A percentile compares a stretch with the other conserved stretches of the same genome.
Evolutionary conservation across 2,329 filamentous ascomycete genomes (phyloP).

Genomic region (Magnaporthales sp.): DNA sequence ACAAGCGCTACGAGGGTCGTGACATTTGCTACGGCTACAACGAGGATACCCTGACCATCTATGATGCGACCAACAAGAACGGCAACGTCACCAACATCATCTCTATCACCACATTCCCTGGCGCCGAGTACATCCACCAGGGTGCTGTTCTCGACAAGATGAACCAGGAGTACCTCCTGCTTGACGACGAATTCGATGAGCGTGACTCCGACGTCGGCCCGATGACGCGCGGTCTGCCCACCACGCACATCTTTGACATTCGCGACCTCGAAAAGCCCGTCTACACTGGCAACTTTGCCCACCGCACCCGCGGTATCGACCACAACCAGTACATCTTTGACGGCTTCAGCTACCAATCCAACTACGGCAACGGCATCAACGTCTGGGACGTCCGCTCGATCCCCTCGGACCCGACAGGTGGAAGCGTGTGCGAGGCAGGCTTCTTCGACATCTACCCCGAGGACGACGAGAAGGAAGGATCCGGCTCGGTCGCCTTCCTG

Average conservation of each 20-base stretch:
- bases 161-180: slow-evolving; percentile 33
- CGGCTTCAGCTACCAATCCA: slow-evolving; percentile 32
- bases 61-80: neutral
- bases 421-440: slow-evolving; percentile 29
- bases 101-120: slow-evolving; percentile 44
- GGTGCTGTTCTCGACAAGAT: slow-evolving; percentile 37
- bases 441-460: slow-evolving; percentile 40
- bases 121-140: slow-evolving; percentile 49
- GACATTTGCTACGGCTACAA: slow-evolving; percentile 52
- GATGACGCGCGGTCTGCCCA: slow-evolving; percentile 27
- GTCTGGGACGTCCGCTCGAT: slow-evolving; percentile 23
- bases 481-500: slow-evolving; percentile 25
- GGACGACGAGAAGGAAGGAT: slow-evolving; percentile 29
- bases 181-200: slow-evolving; percentile 46
- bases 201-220: slow-evolving; percentile 9
- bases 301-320: slow-evolving; percentile 26
- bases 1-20: slow-evolving; percentile 33
- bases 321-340: slow-evolving; percentile 35
- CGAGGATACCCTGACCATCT: slow-evolving; percentile 38
- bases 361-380: slow-evolving; percentile 33
- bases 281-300: slow-evolving; percentile 29
- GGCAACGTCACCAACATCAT: slow-evolving; percentile 27
- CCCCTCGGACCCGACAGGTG: slow-evolving; percentile 25
- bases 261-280: slow-evolving; percentile 29
- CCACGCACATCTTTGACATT: slow-evolving; percentile 42